Evolutionary conservation across 345 rosid genomes (phyloP), one percentile per base, ranked within the genome.

Genomic region (Rhodamnia argentea): DNA sequence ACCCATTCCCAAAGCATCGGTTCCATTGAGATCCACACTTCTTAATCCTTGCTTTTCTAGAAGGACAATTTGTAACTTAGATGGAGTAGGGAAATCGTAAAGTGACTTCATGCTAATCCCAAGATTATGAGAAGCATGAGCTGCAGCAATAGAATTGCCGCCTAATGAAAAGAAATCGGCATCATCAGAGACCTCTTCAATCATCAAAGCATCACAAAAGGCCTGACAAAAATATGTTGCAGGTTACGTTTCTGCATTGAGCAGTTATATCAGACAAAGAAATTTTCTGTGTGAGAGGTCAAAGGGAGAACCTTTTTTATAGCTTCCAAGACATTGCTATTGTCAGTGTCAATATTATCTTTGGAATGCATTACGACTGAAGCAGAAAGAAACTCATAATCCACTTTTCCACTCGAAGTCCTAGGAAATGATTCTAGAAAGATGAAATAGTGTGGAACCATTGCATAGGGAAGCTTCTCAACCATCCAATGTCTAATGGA

Each of bases 111-210:
- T 95, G 89, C 91, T 91, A 87, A 95, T 94, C 85, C 99, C 95
- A 75, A 97, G 92, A 90, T 89, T 92, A 90, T 95, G 94, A 86
- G 96, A 92, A 91, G 89, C 95, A 88, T 95, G 96, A 10, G 99
- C 98, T 54, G 99, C 99, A 40, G 96, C 82, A 83, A 97, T 86
- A 62, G 99, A 97, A 90, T 94, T 93, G 86, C 99, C 99, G 87
- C 99, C 99, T 88, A 95, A 89, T 62, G 84, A 85, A 90, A 97
- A 97, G 91, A 97, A 97, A 92, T 97, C 93, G 84, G 92, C 98
- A 89, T 92, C 92, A 52, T 89, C 91, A 83, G 93, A 92, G 86
- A 97, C 92, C 86, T 92, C 96, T 89, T 92, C 90, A 82, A 94
- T 90, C 94, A 92, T 85, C 90, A 96, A 86, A 88, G 93, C 95